Base-by-base conservation (phyloP, 2,329 filamentous ascomycete genomes). In the Penicillium sp. region DNA sequence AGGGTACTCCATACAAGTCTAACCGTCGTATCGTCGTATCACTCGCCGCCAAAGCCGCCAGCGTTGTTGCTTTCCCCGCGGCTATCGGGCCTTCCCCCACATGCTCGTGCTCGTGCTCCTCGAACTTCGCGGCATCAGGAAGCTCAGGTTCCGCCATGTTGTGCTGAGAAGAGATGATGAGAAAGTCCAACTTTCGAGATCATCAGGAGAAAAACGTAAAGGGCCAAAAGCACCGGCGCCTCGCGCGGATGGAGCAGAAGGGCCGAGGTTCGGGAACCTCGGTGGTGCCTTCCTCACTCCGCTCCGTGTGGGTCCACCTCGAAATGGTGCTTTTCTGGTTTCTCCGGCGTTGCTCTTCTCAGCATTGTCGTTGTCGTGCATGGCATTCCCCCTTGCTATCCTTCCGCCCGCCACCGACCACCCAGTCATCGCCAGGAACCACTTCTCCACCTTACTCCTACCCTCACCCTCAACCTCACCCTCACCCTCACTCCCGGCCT, bases 1-100 rank as follows among this genome's bases (percentile, higher is more conserved):
- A 22, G 13, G 10, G 7, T 1, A n/a, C 3, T 31, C 14, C 61
- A 54, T 51, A 67, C 65, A 58, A 56, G 45, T 66, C 52, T 31
- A 67, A 44, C 5, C 65, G 63, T 18, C 55, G 59, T 40, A 66
- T 58, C 14, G 58, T 56, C 29, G 50, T 49, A 47, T 67, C 64
- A n/a, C 58, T 59, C 26, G 60, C 51, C 23, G 40, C 54, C 32
- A 67, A 54, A 14, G 58, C 56, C 48, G 55, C 54, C 41, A 62
- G 47, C 38, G 59, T 51, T 28, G 47, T 44, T 32, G 54, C 28
- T 49, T 57, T 63, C 60, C 54, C 60, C 57, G 49, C 44, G 46
- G 50, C 11, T 43, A 46, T 44, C 16, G 49, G 29, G 23, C 52
- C 46, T 50, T 50, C 56, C 39, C 55, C 45, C 42, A 50, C 46